Base-by-base conservation (phyloP, 1,139 yeast genomes). In the Yamadazyma diospyri region DNA sequence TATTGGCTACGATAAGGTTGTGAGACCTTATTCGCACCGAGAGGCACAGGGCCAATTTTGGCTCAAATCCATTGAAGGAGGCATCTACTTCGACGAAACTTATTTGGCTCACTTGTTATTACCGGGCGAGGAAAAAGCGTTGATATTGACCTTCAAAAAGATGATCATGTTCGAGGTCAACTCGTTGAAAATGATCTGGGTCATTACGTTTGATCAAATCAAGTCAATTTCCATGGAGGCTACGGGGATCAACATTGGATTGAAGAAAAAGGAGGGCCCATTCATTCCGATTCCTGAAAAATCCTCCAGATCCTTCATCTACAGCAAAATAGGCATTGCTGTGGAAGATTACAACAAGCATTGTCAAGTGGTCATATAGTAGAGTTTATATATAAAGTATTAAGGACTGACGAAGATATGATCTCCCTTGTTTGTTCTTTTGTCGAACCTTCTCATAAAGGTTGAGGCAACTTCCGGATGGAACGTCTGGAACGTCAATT, bases 1-100 rank as follows among this genome's bases (percentile, higher is more conserved):
- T 45, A 70, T 92, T 29, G 73, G 81, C 11, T 71, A 70, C 33
- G 88, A 84, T 48, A 78, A 82, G 6, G 69, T 87, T 4, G 73
- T 89, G 12, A 67, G 81, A 23, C 83, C 94, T 1, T 94, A 75
- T 55, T 75, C 81, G n/a, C 78, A 76, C 43, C 67, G 94, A 35
- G 96, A 87, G 45, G 84, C 97, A 0, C 94, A 88, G 46, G 99
- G 99, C 4, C 97, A 92, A 54, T 85, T 72, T 48, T 87, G 97
- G 94, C 68, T 92, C 40, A 88, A 86, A 57, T 69, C 78, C 7
- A 76, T 86, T 18, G 84, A 84, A 51, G 94, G 94, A 30, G 97
- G 97, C 1, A 62, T 72, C 29, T 86, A 65, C 51, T 73, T 77
- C 44, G 67, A 69, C 37, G 97, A 92, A 48, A 65, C 67, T 21